Evolutionary conservation across 805 yeast species (phyloP).

Genomic region (Cyberlindnera xylosilytica): DNA sequence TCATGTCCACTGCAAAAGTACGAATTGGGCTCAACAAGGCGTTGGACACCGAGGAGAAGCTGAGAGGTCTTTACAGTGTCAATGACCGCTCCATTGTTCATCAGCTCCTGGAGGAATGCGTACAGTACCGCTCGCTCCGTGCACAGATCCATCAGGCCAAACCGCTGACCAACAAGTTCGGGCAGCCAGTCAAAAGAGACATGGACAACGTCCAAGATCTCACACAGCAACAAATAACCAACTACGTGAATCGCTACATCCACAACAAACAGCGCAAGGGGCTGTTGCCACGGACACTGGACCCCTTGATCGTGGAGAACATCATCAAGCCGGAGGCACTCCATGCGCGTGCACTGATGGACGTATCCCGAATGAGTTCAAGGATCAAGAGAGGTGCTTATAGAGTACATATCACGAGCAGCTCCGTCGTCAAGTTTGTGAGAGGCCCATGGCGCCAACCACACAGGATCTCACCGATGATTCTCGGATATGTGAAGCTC

Average conservation of each 20-base stretch:
- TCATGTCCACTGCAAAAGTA: conserved; percentile 20
- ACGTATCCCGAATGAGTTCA: conserved; percentile 5
- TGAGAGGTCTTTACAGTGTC: conserved; percentile 6
- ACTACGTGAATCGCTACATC: conserved; percentile 16
- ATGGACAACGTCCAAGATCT: conserved; percentile 18
- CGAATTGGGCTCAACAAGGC: conserved; percentile 11
- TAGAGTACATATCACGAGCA: conserved; percentile 12
- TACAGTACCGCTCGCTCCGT: neutral
- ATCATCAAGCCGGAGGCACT: conserved; percentile 23
- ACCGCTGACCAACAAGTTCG: conserved; percentile 6
- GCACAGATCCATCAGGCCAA: neutral
- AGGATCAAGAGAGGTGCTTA: conserved; percentile 21
- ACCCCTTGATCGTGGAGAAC: conserved; percentile 13
- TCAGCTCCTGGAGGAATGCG: neutral
- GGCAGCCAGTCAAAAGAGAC: conserved; percentile 22
- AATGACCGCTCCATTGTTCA: neutral
- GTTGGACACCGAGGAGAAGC: conserved; percentile 12
- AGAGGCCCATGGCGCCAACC: conserved; percentile 24
- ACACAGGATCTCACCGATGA: conserved; percentile 14
- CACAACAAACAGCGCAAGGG: conserved; percentile 14
- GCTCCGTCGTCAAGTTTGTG: conserved; percentile 15
- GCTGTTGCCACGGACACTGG: conserved; percentile 18
- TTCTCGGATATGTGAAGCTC: conserved; percentile 6
- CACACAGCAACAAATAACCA: conserved; percentile 14
- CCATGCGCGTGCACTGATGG: conserved; percentile 17